Percentiles rank a stretch among this genome's conserved stretches.
phyloP scores from a whole-genome alignment of 2,329 filamentous ascomycete species.

The Alternaria ethzedia region DNA sequence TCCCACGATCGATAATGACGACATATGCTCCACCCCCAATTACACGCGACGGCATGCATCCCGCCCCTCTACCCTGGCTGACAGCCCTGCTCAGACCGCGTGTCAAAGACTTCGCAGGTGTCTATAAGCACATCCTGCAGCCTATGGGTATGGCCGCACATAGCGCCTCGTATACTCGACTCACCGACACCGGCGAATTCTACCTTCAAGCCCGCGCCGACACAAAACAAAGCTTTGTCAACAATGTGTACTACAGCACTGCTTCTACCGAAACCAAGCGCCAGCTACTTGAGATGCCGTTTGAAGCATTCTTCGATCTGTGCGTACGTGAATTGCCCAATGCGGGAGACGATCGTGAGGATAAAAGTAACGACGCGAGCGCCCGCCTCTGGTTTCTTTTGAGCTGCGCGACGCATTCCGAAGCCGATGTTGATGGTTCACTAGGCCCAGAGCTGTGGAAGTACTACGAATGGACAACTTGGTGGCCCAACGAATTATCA shows the following conservation, averaged over 20 bases:
- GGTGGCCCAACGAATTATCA: too few relatives aligned
- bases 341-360: background rate
- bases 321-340: background rate
- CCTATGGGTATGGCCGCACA: background rate
- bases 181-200: background rate
- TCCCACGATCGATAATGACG: background rate
- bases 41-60: background rate
- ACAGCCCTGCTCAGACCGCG: background rate
- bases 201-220: background rate
- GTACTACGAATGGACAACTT: background rate
- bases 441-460: background rate
- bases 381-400: background rate
- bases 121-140: background rate
- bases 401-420: background rate
- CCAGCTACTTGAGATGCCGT: background rate
- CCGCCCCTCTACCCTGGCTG: background rate
- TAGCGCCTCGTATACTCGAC: background rate
- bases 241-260: background rate
- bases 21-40: rapidly evolving
- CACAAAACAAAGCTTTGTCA: too few relatives aligned
- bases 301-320: background rate
- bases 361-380: background rate
- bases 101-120: background rate
- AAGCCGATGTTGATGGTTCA: background rate
- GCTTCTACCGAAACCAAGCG: background rate